Evolutionary conservation across 169 alveolate genomes (phyloP).

Genomic region (Plasmodium fragile): DNA sequence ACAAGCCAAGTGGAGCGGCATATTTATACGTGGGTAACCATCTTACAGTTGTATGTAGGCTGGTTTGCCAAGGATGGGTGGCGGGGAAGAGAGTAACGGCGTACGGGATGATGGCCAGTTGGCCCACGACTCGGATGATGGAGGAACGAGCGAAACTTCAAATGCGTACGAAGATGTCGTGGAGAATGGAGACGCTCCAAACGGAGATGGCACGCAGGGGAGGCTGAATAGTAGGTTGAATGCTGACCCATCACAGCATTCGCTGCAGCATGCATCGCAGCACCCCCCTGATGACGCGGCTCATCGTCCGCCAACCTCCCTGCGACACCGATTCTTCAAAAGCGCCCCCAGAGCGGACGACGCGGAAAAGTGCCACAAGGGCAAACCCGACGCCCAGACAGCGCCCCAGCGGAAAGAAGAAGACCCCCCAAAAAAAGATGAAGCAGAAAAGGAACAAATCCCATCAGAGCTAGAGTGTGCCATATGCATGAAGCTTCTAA

Average conservation of each 20-base stretch:
- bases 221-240: neutral
- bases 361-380: neutral
- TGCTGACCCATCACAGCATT: neutral
- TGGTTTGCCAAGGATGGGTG: neutral
- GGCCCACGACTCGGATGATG: neutral
- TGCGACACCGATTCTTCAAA: neutral
- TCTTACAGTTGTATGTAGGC: neutral
- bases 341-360: neutral
- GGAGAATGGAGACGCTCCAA: neutral
- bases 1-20: neutral
- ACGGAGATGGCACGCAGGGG: neutral
- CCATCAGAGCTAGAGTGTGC: conserved; percentile 61
- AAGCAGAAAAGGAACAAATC: conserved; percentile 7
- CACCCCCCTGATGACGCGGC: neutral
- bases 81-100: neutral
- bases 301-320: neutral
- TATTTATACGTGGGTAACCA: neutral
- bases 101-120: neutral
- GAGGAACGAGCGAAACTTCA: neutral
- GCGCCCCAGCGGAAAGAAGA: neutral
- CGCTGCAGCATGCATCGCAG: neutral
- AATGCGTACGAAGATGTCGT: neutral
- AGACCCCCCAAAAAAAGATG: neutral
- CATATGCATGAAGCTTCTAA: conserved; percentile 83
- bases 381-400: neutral